Evolutionary conservation across 2,329 filamentous ascomycete species (phyloP).

Genomic region (Teratosphaeria gauchensis): DNA sequence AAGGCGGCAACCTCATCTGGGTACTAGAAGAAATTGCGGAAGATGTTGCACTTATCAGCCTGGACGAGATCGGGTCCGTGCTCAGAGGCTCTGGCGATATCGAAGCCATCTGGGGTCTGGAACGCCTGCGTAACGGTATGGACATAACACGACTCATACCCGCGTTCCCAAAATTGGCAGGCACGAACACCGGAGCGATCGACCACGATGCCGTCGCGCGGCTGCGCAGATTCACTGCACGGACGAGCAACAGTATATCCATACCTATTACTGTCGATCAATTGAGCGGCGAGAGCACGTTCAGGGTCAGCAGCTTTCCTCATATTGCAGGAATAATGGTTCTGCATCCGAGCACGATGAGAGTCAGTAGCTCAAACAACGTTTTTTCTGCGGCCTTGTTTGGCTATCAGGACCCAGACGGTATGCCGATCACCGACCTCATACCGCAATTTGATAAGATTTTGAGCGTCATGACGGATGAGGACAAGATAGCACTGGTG

Average conservation of each 20-base stretch:
- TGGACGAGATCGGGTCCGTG: slow-evolving; percentile 70
- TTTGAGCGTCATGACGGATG: slow-evolving; percentile 69
- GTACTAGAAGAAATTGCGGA: slow-evolving; percentile 96
- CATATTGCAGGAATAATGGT: slow-evolving; percentile 97
- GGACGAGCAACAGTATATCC: slow-evolving; percentile 64
- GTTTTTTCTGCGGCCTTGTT: slow-evolving; percentile 91
- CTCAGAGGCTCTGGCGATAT: slow-evolving; percentile 62
- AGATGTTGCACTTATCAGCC: slow-evolving; percentile 67
- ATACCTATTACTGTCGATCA: slow-evolving; percentile 78
- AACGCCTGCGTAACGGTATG: slow-evolving; percentile 55
- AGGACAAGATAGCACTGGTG: slow-evolving; percentile 71
- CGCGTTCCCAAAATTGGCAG: slow-evolving; percentile 66
- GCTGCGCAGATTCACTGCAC: slow-evolving; percentile 74
- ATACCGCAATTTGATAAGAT: slow-evolving; percentile 83
- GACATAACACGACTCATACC: slow-evolving; percentile 73
- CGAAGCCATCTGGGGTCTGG: slow-evolving; percentile 76
- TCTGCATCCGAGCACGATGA: slow-evolving; percentile 65
- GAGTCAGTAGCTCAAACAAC: slow-evolving; percentile 85
- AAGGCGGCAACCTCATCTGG: slow-evolving; percentile 88
- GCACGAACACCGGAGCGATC: slow-evolving; percentile 60
- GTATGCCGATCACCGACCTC: slow-evolving; percentile 66
- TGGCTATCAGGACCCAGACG: slow-evolving; percentile 75
- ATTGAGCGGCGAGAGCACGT: slow-evolving; percentile 56
- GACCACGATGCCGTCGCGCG: slow-evolving; percentile 68
- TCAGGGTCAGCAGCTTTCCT: slow-evolving; percentile 86